Conservation (phyloP, 2,329 filamentous ascomycete species). For the Acarospora socialis region DNA sequence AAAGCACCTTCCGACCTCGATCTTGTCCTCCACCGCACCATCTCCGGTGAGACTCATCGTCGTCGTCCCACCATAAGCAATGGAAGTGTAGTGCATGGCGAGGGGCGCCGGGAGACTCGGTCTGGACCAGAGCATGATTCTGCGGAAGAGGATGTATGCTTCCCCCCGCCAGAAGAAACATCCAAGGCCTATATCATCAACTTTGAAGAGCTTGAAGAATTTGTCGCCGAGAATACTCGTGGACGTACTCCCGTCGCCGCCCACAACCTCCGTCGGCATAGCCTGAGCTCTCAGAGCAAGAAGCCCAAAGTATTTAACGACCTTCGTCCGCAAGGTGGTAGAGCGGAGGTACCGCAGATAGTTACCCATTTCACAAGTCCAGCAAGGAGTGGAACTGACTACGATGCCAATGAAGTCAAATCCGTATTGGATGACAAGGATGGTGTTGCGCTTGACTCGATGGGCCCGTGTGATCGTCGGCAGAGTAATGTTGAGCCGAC, state of each 20-base stretch:
- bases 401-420: slow-evolving; percentile 28
- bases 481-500: slow-evolving; percentile 46
- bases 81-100: slow-evolving; percentile 33
- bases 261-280: slow-evolving; percentile 24
- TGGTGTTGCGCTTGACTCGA: slow-evolving; percentile 19
- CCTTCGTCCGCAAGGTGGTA: slow-evolving; percentile 34
- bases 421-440: slow-evolving; percentile 15
- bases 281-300: slow-evolving; percentile 36
- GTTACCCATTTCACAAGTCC: slow-evolving; percentile 19
- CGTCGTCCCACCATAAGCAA: slow-evolving; percentile 46
- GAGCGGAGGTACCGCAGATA: slow-evolving; percentile 24
- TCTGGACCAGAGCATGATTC: slow-evolving; percentile 52
- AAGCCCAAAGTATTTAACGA: slow-evolving; percentile 46
- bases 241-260: slow-evolving; percentile 30
- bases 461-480: slow-evolving; percentile 21
- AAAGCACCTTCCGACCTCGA: slow-evolving; percentile 39
- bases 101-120: slow-evolving; percentile 36
- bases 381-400: slow-evolving; percentile 5
- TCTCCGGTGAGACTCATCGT: slow-evolving; percentile 53
- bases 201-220: slow-evolving; percentile 87
- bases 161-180: slow-evolving; percentile 62
- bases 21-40: slow-evolving; percentile 51
- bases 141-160: slow-evolving; percentile 79
- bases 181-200: slow-evolving; percentile 68
- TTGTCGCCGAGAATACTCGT: slow-evolving; percentile 50